Base-by-base conservation (phyloP, 805 yeast species). In the Spathaspora gorwiae region DNA sequence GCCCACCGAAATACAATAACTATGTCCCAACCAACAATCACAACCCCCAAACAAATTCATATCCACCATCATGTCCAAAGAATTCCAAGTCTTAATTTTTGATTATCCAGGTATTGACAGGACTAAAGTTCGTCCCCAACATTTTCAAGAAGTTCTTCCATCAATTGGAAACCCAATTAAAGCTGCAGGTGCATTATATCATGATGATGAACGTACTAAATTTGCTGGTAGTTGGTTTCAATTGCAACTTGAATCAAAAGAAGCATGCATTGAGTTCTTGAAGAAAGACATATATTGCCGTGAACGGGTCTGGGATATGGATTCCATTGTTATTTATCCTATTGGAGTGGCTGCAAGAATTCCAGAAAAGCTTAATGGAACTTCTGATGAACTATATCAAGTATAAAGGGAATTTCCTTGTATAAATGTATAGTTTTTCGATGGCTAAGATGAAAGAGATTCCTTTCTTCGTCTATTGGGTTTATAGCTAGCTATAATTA, bases 231-330 rank as follows among this genome's bases (percentile, higher is more conserved):
- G 88, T 34, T 68, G 80, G 26, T 71, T 79, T 55, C 84, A 80
- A 47, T 52, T 86, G 41, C 66, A 70, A 47, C 90, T 90, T 35
- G 81, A 80, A 41, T 68, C 81, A 41, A 79, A 73, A 54, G 83
- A 83, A 50, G 84, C 84, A 50, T 81, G 83, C 10, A 49, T 83
- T 35, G 85, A 80, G 36, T 65, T 84, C 44, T 72, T 87, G 60
- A 77, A 80, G 56, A 54, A 66, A 40, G 95, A 87, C 58, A 61
- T 80, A 31, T 87, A 81, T 61, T 76, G 76, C 53, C 72, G 70
- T 53, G 70, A 72, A 30, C 90, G 88, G 1, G 75, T 87, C 46
- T 87, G 95, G 95, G 94, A 87, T 59, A 58, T 84, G 47, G 78
- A 78, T 33, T 74, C 71, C 43, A 82, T 76, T 15, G 56, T 80